These are phyloP conservation scores for Nicotiana tomentosiformis DNA, from an alignment of 257 asterid species.

Conservation along the genomic window DNA sequence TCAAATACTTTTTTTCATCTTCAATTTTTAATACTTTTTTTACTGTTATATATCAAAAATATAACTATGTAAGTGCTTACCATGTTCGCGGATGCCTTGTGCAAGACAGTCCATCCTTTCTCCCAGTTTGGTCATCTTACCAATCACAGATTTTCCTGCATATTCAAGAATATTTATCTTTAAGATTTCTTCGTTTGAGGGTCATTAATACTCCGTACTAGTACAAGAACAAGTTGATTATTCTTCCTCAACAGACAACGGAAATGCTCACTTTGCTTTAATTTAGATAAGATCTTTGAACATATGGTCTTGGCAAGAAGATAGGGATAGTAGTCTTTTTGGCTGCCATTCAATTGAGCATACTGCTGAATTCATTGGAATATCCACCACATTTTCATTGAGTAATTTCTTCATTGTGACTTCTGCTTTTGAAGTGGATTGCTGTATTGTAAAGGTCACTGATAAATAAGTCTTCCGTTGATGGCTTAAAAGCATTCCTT, in stretches of 20 bases:
- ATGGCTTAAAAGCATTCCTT: background rate
- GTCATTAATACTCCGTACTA: background rate
- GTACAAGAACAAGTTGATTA: background rate
- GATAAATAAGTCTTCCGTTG: background rate
- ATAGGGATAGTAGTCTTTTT: background rate
- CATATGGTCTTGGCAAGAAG: background rate
- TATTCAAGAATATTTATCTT: background rate
- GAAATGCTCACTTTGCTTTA: background rate
- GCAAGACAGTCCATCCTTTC: conserved; percentile 30
- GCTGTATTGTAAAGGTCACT: background rate
- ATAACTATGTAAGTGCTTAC: conserved; percentile 9
- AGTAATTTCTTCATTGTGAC: conserved; percentile 8
- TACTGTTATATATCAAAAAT: background rate
- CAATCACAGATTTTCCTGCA: conserved; percentile 1
- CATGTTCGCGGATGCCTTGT: conserved; percentile 42
- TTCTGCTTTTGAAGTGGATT: background rate
- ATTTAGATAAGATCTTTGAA: background rate
- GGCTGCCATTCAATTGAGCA: background rate
- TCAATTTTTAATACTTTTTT: background rate
- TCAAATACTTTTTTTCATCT: background rate
- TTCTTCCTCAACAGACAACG: background rate
- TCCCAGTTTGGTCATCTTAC: conserved; percentile 9
- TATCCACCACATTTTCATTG: background rate
- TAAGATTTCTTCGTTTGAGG: background rate
- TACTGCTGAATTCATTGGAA: background rate